These are phyloP conservation scores for Phylloboletellus chloephorus DNA, from an alignment of 1,284 basidiomycete species.

Conservation along the genomic window DNA sequence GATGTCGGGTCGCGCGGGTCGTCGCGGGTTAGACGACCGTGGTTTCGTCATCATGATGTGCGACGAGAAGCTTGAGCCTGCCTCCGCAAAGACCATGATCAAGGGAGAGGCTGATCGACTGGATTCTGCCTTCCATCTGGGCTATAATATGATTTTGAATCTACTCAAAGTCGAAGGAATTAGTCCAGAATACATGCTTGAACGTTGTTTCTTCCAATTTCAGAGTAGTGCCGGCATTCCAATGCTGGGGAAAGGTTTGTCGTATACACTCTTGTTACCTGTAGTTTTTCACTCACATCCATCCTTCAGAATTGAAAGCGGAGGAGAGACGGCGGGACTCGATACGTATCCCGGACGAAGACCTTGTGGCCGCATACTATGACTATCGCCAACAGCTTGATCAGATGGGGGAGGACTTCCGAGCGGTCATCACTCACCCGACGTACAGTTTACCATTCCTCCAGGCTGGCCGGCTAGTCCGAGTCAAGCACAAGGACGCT, in stretches of 20 bases:
- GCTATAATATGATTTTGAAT: constrained; percentile 99
- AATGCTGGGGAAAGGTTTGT: constrained; percentile 75
- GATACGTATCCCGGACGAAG: constrained; percentile 80
- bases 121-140: constrained; percentile 97
- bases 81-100: constrained; percentile 93
- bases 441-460: constrained; percentile 92
- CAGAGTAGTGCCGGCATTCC: constrained; percentile 92
- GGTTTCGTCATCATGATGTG: constrained; percentile 99
- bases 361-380: constrained; percentile 85
- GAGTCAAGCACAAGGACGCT: constrained; percentile 78
- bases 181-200: constrained; percentile 97
- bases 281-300: constrained; percentile 7
- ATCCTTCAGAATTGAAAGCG: constrained; percentile 58
- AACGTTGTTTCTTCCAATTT: constrained; percentile 97
- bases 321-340: constrained; percentile 69
- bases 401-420: constrained; percentile 82
- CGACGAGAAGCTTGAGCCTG: constrained; percentile 95
- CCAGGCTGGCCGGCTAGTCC: constrained; percentile 86
- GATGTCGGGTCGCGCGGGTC: constrained; percentile 98
- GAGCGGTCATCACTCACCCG: constrained; percentile 91
- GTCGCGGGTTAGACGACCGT: constrained; percentile 96
- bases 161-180: constrained; percentile 98
- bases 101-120: constrained; percentile 97
- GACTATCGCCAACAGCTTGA: constrained; percentile 88
- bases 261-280: neutral